These are phyloP conservation scores for Phytophthora citrophthora DNA, from an alignment of 352 stramenopile genomes.

Conservation along the genomic window DNA sequence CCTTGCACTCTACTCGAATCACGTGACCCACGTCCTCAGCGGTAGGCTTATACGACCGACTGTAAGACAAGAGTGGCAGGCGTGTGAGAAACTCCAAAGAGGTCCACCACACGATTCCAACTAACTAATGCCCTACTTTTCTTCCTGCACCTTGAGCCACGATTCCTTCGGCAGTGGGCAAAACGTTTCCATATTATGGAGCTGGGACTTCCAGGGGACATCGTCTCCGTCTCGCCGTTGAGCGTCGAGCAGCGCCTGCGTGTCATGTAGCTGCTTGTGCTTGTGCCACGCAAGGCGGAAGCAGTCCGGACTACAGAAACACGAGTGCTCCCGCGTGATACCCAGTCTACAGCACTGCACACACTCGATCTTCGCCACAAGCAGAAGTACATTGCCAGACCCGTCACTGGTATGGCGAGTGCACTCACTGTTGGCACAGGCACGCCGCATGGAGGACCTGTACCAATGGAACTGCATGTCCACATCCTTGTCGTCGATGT, in stretches of 20 bases:
- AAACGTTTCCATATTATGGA: conserved; percentile 64
- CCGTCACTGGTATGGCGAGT: conserved; percentile 49
- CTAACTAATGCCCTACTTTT: conserved; percentile 56
- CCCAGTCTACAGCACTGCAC: conserved; percentile 70
- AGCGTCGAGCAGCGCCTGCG: conserved; percentile 30
- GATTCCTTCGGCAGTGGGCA: conserved; percentile 57
- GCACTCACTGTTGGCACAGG: conserved; percentile 71
- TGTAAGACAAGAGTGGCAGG: conserved; percentile 44
- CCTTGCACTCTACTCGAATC: conserved; percentile 82
- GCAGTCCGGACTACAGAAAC: conserved; percentile 74
- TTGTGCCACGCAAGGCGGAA: conserved; percentile 70
- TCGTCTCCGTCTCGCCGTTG: conserved; percentile 16
- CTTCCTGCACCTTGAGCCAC: conserved; percentile 69
- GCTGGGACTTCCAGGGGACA: conserved; percentile 66
- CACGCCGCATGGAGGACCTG: conserved; percentile 56
- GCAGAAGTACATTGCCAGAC: conserved; percentile 71
- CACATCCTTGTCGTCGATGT: conserved; percentile 77
- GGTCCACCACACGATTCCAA: conserved; percentile 32
- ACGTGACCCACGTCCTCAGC: conserved; percentile 77
- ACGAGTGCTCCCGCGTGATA: conserved; percentile 70
- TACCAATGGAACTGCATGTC: conserved; percentile 78
- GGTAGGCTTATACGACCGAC: conserved; percentile 74
- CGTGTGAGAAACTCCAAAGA: conserved; percentile 37
- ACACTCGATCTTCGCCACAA: conserved; percentile 78
- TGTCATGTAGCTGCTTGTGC: conserved; percentile 71